A percentile compares a stretch with the other conserved stretches of the same genome.
Conservation (phyloP, 345 rosid species). For the Populus alba region DNA sequence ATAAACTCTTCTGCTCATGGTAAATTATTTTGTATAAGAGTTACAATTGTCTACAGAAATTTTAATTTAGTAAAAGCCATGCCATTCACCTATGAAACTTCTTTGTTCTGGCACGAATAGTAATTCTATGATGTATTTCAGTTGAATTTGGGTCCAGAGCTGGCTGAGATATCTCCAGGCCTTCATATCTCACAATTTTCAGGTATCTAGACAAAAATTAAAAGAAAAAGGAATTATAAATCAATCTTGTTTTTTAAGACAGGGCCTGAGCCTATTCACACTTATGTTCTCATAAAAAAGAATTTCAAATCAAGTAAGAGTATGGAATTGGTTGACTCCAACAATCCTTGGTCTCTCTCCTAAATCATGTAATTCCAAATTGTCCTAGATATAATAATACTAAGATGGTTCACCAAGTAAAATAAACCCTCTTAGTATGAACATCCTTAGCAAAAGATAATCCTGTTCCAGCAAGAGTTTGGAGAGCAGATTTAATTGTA, state of each 20-base stretch:
- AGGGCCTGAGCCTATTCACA: background rate
- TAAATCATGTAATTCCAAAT: background rate
- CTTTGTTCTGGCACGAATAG: constrained; percentile 79
- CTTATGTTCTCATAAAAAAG: background rate
- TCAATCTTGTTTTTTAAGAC: background rate
- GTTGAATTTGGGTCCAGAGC: constrained; percentile 93
- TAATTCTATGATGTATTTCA: constrained; percentile 89
- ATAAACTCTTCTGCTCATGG: constrained; percentile 68
- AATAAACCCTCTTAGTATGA: background rate
- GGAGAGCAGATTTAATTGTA: background rate
- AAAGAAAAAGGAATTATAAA: background rate
- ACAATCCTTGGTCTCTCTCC: background rate
- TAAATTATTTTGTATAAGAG: constrained; percentile 20
- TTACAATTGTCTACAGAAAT: background rate
- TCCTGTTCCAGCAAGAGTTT: background rate
- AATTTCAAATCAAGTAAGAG: background rate
- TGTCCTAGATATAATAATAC: background rate
- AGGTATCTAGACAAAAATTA: constrained; percentile 53
- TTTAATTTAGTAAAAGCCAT: constrained; percentile 3
- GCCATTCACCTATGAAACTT: constrained; percentile 59
- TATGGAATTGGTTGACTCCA: background rate
- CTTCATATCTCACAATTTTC: constrained; percentile 63
- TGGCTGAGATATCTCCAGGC: constrained; percentile 97
- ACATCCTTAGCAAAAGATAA: background rate
- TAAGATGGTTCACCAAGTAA: background rate